Evolutionary conservation across 2,329 filamentous ascomycete genomes (phyloP).

Genomic region (Paecilomyces niveus): DNA sequence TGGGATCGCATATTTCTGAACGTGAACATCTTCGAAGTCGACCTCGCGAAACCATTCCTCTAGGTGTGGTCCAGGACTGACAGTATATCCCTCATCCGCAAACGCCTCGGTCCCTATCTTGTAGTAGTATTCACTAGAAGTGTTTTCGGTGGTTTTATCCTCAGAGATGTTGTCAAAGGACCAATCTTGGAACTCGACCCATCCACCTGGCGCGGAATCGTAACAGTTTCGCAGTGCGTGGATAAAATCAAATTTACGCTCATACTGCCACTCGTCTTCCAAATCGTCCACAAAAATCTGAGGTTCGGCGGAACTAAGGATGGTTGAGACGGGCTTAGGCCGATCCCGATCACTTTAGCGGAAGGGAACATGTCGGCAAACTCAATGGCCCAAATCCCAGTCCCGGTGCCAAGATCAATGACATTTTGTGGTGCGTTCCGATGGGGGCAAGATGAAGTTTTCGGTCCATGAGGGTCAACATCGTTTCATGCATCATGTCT

Average conservation of each 20-base stretch:
- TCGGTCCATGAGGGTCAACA: no score
- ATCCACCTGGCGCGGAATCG: conserved; percentile 9
- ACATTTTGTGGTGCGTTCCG: no score
- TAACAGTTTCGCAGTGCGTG: conserved; percentile 17
- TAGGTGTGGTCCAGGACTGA: neutral
- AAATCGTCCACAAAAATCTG: conserved; percentile 1
- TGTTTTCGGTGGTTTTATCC: neutral
- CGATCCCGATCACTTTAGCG: no score
- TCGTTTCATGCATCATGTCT: no score
- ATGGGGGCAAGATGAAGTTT: no score
- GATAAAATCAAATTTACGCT: conserved; percentile 11
- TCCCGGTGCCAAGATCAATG: no score
- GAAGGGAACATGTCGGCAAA: no score
- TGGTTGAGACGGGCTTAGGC: neutral
- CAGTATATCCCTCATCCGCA: neutral
- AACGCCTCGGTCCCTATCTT: neutral
- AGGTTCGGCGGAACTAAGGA: neutral
- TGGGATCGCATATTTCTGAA: conserved; percentile 2
- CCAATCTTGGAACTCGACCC: conserved; percentile 8
- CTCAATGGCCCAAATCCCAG: no score
- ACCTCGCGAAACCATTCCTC: conserved; percentile 3
- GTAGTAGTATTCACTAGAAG: neutral
- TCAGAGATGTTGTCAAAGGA: neutral
- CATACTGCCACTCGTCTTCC: conserved; percentile 10
- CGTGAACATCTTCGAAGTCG: conserved; percentile 5